A percentile compares a stretch with the other conserved stretches of the same genome.
Conservation (phyloP, 2,329 filamentous ascomycete species). For the Zymoseptoria passerinii region DNA sequence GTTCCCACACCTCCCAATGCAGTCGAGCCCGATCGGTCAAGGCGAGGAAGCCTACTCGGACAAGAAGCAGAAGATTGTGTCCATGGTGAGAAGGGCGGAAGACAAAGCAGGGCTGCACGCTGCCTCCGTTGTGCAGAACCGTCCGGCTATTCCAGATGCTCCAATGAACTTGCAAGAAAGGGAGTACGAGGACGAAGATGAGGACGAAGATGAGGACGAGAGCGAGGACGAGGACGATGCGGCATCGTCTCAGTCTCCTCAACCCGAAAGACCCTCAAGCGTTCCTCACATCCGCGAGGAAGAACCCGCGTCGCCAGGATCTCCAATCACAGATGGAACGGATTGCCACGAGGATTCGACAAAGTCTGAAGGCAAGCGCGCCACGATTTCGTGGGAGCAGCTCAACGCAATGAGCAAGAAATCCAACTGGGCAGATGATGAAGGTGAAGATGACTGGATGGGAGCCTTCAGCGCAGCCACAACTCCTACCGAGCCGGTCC, state of each 20-base stretch:
- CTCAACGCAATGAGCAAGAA: neutral
- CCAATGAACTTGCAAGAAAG: neutral
- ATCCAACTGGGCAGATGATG: neutral
- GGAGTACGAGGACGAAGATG: neutral
- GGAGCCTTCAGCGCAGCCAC: neutral
- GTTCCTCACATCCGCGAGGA: neutral
- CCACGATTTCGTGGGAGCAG: neutral
- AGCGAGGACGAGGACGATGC: neutral
- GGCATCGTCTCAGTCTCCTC: neutral
- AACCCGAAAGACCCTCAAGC: neutral
- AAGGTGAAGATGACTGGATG: neutral
- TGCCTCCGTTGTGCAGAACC: too few relatives aligned
- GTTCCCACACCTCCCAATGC: neutral
- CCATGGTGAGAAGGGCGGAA: neutral
- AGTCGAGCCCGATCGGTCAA: neutral
- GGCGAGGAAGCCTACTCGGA: neutral
- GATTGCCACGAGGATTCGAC: neutral
- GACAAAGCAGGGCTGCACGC: too few relatives aligned
- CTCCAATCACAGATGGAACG: neutral
- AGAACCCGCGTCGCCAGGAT: neutral
- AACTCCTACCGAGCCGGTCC: neutral
- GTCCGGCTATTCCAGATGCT: neutral
- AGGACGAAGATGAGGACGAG: neutral
- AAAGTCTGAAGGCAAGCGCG: neutral
- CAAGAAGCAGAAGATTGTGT: neutral